Conservation (phyloP, 805 yeast genomes). For the Lachancea meyersii region DNA sequence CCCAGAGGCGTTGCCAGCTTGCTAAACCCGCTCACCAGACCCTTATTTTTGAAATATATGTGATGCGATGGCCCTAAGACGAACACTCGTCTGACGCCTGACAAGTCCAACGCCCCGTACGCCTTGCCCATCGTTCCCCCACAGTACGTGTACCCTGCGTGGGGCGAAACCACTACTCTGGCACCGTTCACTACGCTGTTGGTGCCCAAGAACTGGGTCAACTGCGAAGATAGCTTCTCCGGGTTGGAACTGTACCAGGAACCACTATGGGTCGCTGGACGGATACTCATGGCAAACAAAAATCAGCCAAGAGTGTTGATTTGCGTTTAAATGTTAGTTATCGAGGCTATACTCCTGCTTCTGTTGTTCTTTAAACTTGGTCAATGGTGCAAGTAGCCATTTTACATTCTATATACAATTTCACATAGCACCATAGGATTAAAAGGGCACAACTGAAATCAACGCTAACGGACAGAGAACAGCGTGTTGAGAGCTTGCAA, state of each 20-base stretch:
- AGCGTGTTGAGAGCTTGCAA: background rate
- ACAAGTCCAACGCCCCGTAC: conserved; percentile 61
- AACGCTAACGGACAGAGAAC: background rate
- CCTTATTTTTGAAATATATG: conserved; percentile 63
- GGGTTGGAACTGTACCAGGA: conserved; percentile 68
- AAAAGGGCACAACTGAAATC: background rate
- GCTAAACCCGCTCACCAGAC: conserved; percentile 46
- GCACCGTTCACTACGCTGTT: conserved; percentile 31
- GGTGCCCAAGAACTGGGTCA: conserved; percentile 41
- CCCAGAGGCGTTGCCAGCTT: conserved; percentile 82
- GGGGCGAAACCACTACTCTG: conserved; percentile 42
- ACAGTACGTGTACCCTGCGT: conserved; percentile 87
- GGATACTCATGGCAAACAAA: conserved; percentile 15
- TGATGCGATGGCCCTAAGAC: conserved; percentile 93
- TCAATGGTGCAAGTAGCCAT: background rate
- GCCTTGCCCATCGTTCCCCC: conserved; percentile 75
- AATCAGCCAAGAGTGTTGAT: background rate
- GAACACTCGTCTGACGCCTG: conserved; percentile 52
- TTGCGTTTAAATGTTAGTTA: background rate
- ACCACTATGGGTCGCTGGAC: conserved; percentile 86
- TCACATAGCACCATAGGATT: background rate
- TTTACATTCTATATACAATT: conserved; percentile 2
- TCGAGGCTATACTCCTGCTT: background rate
- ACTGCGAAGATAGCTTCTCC: conserved; percentile 40
- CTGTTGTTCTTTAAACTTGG: background rate